Evolutionary conservation across 768 basidiomycete genomes (phyloP).

Genomic region (Leccinellum luteum): DNA sequence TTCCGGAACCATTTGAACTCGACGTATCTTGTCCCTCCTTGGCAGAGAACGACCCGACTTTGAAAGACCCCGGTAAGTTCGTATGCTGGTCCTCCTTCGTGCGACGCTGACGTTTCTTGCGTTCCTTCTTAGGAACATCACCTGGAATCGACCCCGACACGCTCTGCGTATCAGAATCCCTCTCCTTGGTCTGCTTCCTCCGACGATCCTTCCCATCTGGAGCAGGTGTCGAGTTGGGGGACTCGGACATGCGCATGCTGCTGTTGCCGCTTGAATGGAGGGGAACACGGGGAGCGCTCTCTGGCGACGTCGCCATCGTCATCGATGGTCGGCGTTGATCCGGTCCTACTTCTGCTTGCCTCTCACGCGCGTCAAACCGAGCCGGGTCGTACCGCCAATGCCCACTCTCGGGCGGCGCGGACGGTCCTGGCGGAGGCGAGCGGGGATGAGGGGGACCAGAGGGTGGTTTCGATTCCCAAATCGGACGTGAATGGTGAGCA

Average conservation of each 20-base stretch:
- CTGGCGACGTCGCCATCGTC: constrained; percentile 48
- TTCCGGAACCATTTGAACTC: constrained; percentile 64
- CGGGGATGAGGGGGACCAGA: constrained; percentile 29
- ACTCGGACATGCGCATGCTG: constrained; percentile 54
- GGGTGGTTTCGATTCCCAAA: constrained; percentile 64
- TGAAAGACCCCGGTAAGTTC: constrained; percentile 33
- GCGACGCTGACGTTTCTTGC: constrained; percentile 46
- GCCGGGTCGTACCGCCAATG: constrained; percentile 62
- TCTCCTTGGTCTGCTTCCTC: constrained; percentile 47
- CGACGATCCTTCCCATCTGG: constrained; percentile 47
- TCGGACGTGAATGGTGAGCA: constrained; percentile 35
- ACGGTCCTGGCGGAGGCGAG: constrained; percentile 35
- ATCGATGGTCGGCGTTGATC: constrained; percentile 37
- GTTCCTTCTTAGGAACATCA: constrained; percentile 56
- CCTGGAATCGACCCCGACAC: constrained; percentile 28
- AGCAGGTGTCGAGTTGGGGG: constrained; percentile 47
- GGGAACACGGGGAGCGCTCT: constrained; percentile 32
- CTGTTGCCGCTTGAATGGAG: constrained; percentile 29
- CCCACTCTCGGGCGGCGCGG: constrained; percentile 41
- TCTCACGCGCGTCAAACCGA: constrained; percentile 49
- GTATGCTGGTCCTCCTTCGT: constrained; percentile 43
- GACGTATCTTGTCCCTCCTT: constrained; percentile 57
- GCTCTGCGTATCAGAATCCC: constrained; percentile 40
- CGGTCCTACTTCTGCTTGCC: constrained; percentile 27
- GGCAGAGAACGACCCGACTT: constrained; percentile 33